phyloP scores from a whole-genome alignment of 2,329 filamentous ascomycete genomes.

The Aspergillus phoenicis region DNA sequence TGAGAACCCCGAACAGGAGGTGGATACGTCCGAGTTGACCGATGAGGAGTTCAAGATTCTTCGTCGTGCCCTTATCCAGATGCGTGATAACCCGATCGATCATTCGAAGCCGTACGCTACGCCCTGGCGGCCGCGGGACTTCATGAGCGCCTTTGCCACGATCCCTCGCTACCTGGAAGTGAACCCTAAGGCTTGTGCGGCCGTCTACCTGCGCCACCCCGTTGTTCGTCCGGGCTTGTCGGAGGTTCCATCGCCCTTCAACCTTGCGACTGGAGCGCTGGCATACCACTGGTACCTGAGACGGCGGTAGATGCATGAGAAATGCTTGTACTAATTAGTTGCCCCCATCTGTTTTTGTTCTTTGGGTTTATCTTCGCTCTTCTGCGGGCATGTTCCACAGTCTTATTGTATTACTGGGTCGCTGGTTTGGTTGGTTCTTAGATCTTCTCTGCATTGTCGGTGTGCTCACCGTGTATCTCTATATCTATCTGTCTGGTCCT shows the following conservation, averaged over 20 bases:
- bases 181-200: conserved; percentile 94
- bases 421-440: conserved; percentile 25
- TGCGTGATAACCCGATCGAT: conserved; percentile 77
- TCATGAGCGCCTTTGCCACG: conserved; percentile 90
- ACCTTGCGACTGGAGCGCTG: conserved; percentile 69
- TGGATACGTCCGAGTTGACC: conserved; percentile 51
- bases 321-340: conserved; percentile 3
- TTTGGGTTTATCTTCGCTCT: conserved; percentile 21
- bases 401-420: conserved; percentile 42
- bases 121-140: conserved; percentile 84
- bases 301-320: conserved; percentile 61
- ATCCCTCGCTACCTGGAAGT: conserved; percentile 95
- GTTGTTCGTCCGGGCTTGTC: conserved; percentile 79
- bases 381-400: conserved; percentile 28
- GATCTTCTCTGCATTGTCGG: conserved; percentile 18
- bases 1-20: conserved; percentile 33
- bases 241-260: conserved; percentile 84
- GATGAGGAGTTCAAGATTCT: conserved; percentile 51
- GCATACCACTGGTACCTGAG: conserved; percentile 94
- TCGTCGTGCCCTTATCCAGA: conserved; percentile 61
- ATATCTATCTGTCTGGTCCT: conserved; percentile 21
- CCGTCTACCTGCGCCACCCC: conserved; percentile 91
- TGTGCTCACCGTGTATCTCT: conserved; percentile 20
- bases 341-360: conserved; percentile 8
- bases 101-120: conserved; percentile 80